A percentile compares a stretch with the other conserved stretches of the same genome.
Evolutionary conservation across 2,329 filamentous ascomycete genomes (phyloP).

Genomic region (Curvularia verruculosa): DNA sequence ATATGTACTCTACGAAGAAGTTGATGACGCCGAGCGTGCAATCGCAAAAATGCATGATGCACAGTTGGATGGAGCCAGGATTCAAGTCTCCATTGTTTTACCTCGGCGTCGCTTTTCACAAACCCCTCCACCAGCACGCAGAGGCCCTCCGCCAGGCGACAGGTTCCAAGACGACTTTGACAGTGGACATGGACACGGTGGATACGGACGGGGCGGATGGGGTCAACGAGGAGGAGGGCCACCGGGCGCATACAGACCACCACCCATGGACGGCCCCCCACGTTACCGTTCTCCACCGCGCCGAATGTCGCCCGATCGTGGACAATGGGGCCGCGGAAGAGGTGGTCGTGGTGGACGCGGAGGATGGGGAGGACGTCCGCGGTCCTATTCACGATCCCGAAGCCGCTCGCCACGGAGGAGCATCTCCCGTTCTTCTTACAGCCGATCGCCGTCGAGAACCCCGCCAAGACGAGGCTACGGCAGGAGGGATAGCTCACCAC

Average conservation of each 20-base stretch:
- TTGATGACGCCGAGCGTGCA: slow-evolving; percentile 81
- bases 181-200: slow-evolving; percentile 22
- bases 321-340: slow-evolving; percentile 33
- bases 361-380: slow-evolving; percentile 32
- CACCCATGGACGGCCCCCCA: slow-evolving; percentile 43
- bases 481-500: slow-evolving; percentile 22
- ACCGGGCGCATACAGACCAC: slow-evolving; percentile 45
- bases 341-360: slow-evolving; percentile 46
- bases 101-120: slow-evolving; percentile 82
- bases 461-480: slow-evolving; percentile 34
- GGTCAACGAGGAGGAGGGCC: slow-evolving; percentile 41
- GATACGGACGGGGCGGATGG: slow-evolving; percentile 24
- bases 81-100: slow-evolving; percentile 88
- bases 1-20: slow-evolving; percentile 82
- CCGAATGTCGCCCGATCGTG: slow-evolving; percentile 25
- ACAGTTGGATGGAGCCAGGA: slow-evolving; percentile 81
- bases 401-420: slow-evolving; percentile 53
- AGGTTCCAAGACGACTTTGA: slow-evolving; percentile 31
- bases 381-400: slow-evolving; percentile 45
- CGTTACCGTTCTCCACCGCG: slow-evolving; percentile 51
- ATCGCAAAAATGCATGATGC: slow-evolving; percentile 98
- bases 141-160: slow-evolving; percentile 51
- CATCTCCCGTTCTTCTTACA: slow-evolving; percentile 50
- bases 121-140: slow-evolving; percentile 74
- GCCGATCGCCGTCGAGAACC: slow-evolving; percentile 47